Conservation (phyloP, 805 yeast genomes). For the Sungouiella thailandica region DNA sequence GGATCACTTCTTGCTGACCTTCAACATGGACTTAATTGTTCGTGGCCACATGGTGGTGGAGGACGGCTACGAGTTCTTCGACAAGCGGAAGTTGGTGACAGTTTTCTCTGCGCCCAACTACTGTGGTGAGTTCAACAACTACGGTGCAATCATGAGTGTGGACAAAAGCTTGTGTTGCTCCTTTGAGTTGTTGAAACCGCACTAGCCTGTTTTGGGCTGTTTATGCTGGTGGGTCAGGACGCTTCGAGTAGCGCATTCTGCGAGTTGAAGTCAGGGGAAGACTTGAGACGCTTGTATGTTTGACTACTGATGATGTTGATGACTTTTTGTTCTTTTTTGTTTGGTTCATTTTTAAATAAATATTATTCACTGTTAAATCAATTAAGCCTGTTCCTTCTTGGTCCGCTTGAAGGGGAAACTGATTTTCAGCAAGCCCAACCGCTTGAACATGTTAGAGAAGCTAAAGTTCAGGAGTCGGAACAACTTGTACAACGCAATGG, state of each 20-base stretch:
- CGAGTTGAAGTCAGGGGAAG: too few species aligned
- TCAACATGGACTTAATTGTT: slow-evolving; percentile 71
- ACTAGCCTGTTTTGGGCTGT: slow-evolving; percentile 11
- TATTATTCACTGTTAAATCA: background rate
- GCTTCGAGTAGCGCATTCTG: too few species aligned
- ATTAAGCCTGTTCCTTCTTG: background rate
- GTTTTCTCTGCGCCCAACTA: slow-evolving; percentile 81
- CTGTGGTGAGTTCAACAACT: slow-evolving; percentile 75
- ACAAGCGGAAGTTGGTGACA: slow-evolving; percentile 68
- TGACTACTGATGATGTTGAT: background rate
- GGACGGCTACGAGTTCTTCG: slow-evolving; percentile 82
- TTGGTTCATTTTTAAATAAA: background rate
- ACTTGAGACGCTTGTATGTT: too few species aligned
- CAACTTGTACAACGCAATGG: background rate
- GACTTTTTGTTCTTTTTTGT: background rate
- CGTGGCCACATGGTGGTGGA: slow-evolving; percentile 90
- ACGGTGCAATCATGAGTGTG: slow-evolving; percentile 77
- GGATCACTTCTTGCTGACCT: slow-evolving; percentile 58
- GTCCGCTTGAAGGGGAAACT: slow-evolving; percentile 3
- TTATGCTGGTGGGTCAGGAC: too few species aligned
- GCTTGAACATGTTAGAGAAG: background rate
- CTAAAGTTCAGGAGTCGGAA: slow-evolving; percentile 1
- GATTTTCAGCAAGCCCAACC: too few species aligned
- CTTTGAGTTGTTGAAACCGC: slow-evolving; percentile 65
- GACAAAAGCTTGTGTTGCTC: slow-evolving; percentile 64